Evolutionary conservation across 2,329 filamentous ascomycete species (phyloP), one percentile per base, ranked within the genome.

Genomic region (Cladosporium oxysporum): DNA sequence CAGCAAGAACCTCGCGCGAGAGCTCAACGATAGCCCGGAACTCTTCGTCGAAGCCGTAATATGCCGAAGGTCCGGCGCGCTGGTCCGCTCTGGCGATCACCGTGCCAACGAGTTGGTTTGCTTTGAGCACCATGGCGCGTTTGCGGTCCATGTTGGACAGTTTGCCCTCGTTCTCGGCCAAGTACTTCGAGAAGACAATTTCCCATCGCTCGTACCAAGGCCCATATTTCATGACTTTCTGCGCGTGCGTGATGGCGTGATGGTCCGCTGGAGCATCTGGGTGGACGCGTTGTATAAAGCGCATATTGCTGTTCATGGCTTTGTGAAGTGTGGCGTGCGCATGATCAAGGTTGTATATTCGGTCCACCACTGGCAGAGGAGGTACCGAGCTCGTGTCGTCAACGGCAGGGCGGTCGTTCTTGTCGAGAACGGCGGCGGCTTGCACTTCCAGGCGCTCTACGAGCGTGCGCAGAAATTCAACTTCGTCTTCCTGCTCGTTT

Each of bases 71-170:
- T 10, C 74, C 74, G 16, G 70, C 73, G 18, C 71, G 74, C 60
- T 75, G 73, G 62, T 76, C 74, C 52, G 75, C 72, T 26, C 69
- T 71, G 29, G 74, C 71, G 23, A 75, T 71, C 74, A 76, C 73
- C 11, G 71, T 74, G 14, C 73, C 73, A 29, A 75, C 73, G 28
- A 76, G 68, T 59, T 76, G 73, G 58, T 76, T 75, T 28, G 74
- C 71, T 63, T 75, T 75, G n/a, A 76, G 69, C n/a, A 76, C 74
- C 73, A 76, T 75, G 2, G 73, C 73, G 28, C 73, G 70, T 66
- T 76, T 76, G 57, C 74, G 67, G 63, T 76, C 74, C 66, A 73
- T 70, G 64, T 74, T 72, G 31, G 68, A 67, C 68, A 76, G 71
- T 65, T 64, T 67, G 26, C 69, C 71, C 33, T 70, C 69, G 53